phyloP scores from a whole-genome alignment of 768 basidiomycete species.

The Lactarius trivialis region DNA sequence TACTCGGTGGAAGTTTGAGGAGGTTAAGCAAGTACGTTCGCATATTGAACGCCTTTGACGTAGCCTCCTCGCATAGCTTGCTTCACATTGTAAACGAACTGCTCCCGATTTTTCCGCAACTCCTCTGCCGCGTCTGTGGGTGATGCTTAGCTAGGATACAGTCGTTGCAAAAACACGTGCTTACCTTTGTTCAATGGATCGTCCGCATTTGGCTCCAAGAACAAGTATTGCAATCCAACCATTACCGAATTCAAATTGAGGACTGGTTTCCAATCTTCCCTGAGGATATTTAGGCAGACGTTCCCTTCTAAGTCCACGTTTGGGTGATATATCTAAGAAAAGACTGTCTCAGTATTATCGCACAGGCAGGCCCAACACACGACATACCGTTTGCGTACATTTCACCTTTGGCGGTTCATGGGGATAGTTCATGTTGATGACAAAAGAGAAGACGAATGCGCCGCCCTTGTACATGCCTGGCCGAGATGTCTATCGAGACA shows the following conservation, averaged over 20 bases:
- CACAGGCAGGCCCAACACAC: neutral
- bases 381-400: conserved; percentile 82
- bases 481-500: conserved; percentile 1
- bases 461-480: conserved; percentile 98
- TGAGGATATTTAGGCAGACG: conserved; percentile 95
- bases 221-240: conserved; percentile 97
- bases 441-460: conserved; percentile 87
- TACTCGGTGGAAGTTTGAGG: neutral
- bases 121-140: conserved; percentile 89
- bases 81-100: conserved; percentile 82
- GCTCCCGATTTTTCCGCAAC: conserved; percentile 79
- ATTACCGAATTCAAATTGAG: conserved; percentile 96
- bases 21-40: conserved; percentile 55
- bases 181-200: conserved; percentile 97
- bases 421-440: conserved; percentile 96
- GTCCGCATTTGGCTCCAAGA: conserved; percentile 97
- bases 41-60: conserved; percentile 76
- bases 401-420: conserved; percentile 99
- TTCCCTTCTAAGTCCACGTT: conserved; percentile 98
- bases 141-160: neutral
- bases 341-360: neutral
- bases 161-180: conserved; percentile 24
- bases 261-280: conserved; percentile 99
- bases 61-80: conserved; percentile 74
- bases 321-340: conserved; percentile 88